Evolutionary conservation across 2,329 filamentous ascomycete species (phyloP).

Genomic region (Mycocentrospora acerina): DNA sequence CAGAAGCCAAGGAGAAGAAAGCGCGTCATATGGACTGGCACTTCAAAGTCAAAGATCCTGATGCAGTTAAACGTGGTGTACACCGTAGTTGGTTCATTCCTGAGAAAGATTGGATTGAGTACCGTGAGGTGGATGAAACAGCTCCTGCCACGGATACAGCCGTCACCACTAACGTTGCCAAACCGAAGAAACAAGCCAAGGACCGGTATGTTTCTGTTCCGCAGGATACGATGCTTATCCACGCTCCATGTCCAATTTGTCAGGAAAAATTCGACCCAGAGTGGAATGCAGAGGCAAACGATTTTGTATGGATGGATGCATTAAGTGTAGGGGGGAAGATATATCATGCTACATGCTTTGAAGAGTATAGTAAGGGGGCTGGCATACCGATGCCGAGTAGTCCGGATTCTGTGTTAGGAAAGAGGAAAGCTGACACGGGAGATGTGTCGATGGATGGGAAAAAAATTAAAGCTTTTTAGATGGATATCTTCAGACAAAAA

Average conservation of each 20-base stretch:
- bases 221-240: conserved; percentile 71
- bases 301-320: conserved; percentile 96
- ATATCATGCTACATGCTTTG: conserved; percentile 88
- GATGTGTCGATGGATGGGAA: conserved; percentile 29
- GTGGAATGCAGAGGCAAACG: conserved; percentile 89
- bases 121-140: conserved; percentile 73
- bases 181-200: conserved; percentile 56
- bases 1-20: conserved; percentile 81
- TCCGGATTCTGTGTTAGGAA: conserved; percentile 41
- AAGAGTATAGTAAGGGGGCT: conserved; percentile 56
- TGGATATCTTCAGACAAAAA: neutral
- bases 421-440: conserved; percentile 34
- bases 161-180: conserved; percentile 42
- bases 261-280: conserved; percentile 92
- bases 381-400: conserved; percentile 36
- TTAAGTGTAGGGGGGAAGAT: conserved; percentile 74
- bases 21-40: conserved; percentile 97
- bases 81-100: conserved; percentile 95
- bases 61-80: conserved; percentile 81
- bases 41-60: conserved; percentile 88
- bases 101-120: conserved; percentile 91
- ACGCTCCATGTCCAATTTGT: conserved; percentile 86
- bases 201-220: conserved; percentile 80
- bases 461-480: conserved; percentile 31
- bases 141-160: conserved; percentile 35